Evolutionary conservation across 495 filamentous ascomycete species (phyloP), one percentile per base, ranked within the genome.

Genomic region (Penicillium daleae): DNA sequence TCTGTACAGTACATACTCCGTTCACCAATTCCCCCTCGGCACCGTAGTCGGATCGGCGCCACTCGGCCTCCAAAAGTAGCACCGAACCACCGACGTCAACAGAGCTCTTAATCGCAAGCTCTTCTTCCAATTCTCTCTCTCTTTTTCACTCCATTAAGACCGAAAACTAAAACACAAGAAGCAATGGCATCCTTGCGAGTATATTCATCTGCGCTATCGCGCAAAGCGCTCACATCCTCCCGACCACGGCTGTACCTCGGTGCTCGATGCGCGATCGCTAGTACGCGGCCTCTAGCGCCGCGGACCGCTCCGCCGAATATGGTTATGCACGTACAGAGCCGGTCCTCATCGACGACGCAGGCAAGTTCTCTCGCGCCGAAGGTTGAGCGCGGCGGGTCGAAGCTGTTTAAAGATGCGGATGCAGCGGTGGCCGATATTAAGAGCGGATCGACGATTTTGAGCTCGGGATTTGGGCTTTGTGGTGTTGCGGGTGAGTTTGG

Each of bases 381-480:
- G 52, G 66, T 79, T 44, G 73, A 79, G n/a, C 73, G 77, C 19
- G 67, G 71, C 4, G 69, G 63, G 6, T 81, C 79, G 4, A 95
- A 95, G 74, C 74, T 93, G 26, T 87, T 87, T 71, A 86, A 89
- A 46, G 91, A 89, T 56, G 90, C 90, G 12, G 81, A 89, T 37
- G 85, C 86, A 49, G 91, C 90, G 1, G 83, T 95, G 46, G 83
- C 86, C 60, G 89, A 93, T 72, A 85, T 96, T 75, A 83, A 88
- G 74, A 83, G 90, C 57, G 83, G 89, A 65, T 82, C 82, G 59
- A 93, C 89, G 0, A 80, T 96, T 31, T 79, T 96, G 37, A 91
- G 90, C 70, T 91, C 92, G 15, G 92, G 92, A 17, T 96, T 95
- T 72, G 92, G 92, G 24, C 89, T 96, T 64, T 93, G 89, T 74